Conservation (phyloP, 2,329 filamentous ascomycete genomes). For the Pseudomassariella vexata region DNA sequence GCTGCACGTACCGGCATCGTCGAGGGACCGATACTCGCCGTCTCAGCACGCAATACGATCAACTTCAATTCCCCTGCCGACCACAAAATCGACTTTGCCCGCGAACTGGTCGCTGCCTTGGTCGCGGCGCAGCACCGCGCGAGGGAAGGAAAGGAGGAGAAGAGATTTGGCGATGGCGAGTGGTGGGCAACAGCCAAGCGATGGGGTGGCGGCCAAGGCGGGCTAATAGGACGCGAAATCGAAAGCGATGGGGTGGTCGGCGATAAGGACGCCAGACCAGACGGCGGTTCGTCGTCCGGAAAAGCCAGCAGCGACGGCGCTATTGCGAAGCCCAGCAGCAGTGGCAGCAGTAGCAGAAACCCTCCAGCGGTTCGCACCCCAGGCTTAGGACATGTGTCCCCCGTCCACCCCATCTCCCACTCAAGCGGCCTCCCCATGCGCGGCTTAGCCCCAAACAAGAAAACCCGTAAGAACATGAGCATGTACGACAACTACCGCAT, state of each 20-base stretch:
- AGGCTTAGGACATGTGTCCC: too few relatives aligned
- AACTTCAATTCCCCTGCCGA: constrained; percentile 46
- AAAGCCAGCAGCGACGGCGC: background rate
- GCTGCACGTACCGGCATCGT: constrained; percentile 53
- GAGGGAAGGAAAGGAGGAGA: constrained; percentile 51
- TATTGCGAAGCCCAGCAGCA: background rate
- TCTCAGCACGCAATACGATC: constrained; percentile 51
- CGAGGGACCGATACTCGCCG: constrained; percentile 56
- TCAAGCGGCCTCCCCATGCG: constrained; percentile 12
- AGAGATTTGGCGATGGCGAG: constrained; percentile 48
- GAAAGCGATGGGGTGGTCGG: constrained; percentile 38
- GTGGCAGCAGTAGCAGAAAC: constrained; percentile 2
- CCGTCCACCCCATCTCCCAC: constrained; percentile 5
- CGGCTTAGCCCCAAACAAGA: constrained; percentile 33
- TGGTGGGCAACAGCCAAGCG: constrained; percentile 58
- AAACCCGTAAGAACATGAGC: constrained; percentile 47
- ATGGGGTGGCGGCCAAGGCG: constrained; percentile 59
- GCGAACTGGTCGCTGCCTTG: constrained; percentile 55
- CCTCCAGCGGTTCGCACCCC: too few relatives aligned
- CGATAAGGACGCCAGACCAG: constrained; percentile 35
- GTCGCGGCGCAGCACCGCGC: constrained; percentile 59
- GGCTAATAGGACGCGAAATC: constrained; percentile 56
- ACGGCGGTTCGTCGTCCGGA: background rate
- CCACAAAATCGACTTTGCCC: constrained; percentile 54
- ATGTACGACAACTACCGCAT: constrained; percentile 61